Base-by-base conservation (phyloP, 139 green algal species). In the Pseudopediastrum boryanum region DNA sequence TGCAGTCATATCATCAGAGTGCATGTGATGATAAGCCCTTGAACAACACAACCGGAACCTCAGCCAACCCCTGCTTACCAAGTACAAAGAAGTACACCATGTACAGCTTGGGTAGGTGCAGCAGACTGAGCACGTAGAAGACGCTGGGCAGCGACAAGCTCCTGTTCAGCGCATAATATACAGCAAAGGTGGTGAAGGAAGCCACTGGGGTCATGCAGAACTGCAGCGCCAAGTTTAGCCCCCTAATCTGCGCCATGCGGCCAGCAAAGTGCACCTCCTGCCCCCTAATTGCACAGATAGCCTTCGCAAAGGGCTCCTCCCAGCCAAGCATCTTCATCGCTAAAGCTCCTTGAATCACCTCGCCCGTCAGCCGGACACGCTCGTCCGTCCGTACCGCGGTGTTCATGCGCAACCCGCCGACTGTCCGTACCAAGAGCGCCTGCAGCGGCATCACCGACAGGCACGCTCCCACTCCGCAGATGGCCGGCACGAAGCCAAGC, bases 271-370 rank as follows among this genome's bases (percentile, higher is more conserved):
- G 3, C 2, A 88, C 87, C 77, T 96, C 76, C 12, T 82, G 43
- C 9, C 4, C 12, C 1, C 90, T 73, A 25, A 92, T 84, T n/a
- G 19, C 80, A 4, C n/a, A 31, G 43, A 93, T 71, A 29, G 77
- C 48, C 1, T 58, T 41, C 16, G 79, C 31, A 41, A 95, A 83
- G 29, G 86, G 75, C 0, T 81, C 59, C 77, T 95, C 91, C 91
- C 87, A 95, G 38, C 78, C 77, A 39, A 95, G 68, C 90, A 97
- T 95, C 75, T 97, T 97, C 75, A 94, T 88, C 10, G 92, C 91
- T 44, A 95, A 78, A 10, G 83, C 75, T 3, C 67, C 67, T 61
- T 84, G 46, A 39, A 91, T 85, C 61, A 89, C 81, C 69, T 93
- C 86, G 1, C 88, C 82, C 27, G 86, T 86, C 56, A 97, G 85